Evolutionary conservation across 805 yeast genomes (phyloP).

Genomic region (Metschnikowia reukaufii): DNA sequence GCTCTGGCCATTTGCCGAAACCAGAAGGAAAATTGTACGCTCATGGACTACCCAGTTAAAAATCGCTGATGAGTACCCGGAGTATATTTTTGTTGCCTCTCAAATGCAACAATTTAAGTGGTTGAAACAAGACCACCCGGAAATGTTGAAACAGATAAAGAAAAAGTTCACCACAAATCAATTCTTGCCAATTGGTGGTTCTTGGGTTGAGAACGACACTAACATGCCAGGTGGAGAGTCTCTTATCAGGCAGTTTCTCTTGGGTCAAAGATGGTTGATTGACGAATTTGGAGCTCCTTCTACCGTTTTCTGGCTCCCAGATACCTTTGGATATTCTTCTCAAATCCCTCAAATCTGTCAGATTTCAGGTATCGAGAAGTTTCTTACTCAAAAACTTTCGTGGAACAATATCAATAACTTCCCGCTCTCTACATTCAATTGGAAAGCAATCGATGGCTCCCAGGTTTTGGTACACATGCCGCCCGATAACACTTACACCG

Average conservation of each 20-base stretch:
- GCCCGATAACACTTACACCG: constrained; percentile 94
- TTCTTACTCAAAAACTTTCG: constrained; percentile 88
- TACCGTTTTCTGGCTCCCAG: constrained; percentile 91
- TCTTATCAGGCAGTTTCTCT: constrained; percentile 78
- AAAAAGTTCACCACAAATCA: constrained; percentile 68
- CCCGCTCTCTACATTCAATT: constrained; percentile 88
- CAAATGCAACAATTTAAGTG: constrained; percentile 96
- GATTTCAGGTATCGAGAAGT: constrained; percentile 78
- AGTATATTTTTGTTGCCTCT: constrained; percentile 90
- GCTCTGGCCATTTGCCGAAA: constrained; percentile 99
- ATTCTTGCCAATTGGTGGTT: constrained; percentile 91
- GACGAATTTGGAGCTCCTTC: constrained; percentile 76
- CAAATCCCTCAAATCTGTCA: constrained; percentile 94
- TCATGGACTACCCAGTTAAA: constrained; percentile 94
- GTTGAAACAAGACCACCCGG: constrained; percentile 86
- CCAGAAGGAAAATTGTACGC: constrained; percentile 86
- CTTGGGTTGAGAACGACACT: constrained; percentile 98
- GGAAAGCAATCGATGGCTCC: constrained; percentile 94
- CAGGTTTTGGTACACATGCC: constrained; percentile 97
- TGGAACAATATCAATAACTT: constrained; percentile 95
- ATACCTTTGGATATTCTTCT: constrained; percentile 94
- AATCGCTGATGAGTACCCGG: constrained; percentile 84
- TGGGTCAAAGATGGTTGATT: constrained; percentile 85
- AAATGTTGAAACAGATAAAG: constrained; percentile 61
- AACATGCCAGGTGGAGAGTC: constrained; percentile 96